Evolutionary conservation across 768 basidiomycete species (phyloP), one percentile per base, ranked within the genome.

Genomic region (Tremella fuciformis): DNA sequence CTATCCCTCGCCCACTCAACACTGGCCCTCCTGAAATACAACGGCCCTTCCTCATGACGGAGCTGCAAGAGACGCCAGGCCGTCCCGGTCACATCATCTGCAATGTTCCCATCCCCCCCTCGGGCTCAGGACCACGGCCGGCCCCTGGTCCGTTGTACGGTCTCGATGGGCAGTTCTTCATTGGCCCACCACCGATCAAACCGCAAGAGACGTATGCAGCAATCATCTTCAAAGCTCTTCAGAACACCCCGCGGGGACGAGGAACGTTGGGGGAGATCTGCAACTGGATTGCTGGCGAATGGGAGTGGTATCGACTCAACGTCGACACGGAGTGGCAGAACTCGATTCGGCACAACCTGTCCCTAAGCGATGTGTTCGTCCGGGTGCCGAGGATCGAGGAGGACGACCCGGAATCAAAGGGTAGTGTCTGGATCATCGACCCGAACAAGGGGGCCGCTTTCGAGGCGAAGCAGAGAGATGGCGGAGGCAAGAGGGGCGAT

Each of bases 321-420:
- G 87, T 88, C 72, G 86, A 86, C 50, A 79, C 80, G 42, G 88
- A 89, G 44, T 97, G 93, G 92, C 91, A 91, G 89, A 91, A 88
- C 67, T 94, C 94, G 26, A 87, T 97, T 47, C 87, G 92, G 19
- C 92, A 97, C 71, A 93, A 92, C 74, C 78, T 99, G n/a, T 93
- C 92, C 0, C 89, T 91, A 11, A 87, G 88, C 72, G 85, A 86
- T 49, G 91, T 89, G 0, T 99, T 99, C 79, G 81, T 88, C 75
- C 97, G 97, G 77, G 82, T 89, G 75, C 89, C 92, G 59, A 82
- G 89, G 26, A 87, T 85, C 61, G 84, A 85, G 6, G 88, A 90
- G 58, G 89, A 80, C 83, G 87, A 75, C 62, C 67, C 75, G 38
- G 75, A 78, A 41, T 76, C 89, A 8, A 96, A 94, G 75, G 93